These are phyloP conservation scores for Capsella bursapastoris DNA, from an alignment of 345 rosid species.

Conservation along the genomic window DNA sequence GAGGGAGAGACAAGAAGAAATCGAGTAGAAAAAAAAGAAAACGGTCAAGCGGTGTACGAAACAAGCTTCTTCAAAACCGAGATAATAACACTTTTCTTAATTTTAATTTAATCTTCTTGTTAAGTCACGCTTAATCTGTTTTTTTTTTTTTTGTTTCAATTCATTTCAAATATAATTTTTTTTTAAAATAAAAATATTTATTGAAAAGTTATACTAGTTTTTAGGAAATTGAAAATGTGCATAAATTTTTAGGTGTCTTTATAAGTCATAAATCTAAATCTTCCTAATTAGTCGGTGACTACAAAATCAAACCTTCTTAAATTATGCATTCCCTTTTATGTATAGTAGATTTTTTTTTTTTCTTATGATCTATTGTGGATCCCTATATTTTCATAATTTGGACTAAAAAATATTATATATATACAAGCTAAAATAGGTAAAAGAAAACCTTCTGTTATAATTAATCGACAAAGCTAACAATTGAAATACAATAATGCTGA, in stretches of 20 bases:
- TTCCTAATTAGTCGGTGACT: neutral
- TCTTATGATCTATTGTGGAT: neutral
- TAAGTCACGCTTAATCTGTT: slow-evolving; percentile 18
- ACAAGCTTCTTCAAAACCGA: slow-evolving; percentile 36
- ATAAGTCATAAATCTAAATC: neutral
- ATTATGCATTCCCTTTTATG: neutral
- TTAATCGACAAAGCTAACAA: neutral
- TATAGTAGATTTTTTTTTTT: neutral
- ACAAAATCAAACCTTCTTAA: slow-evolving; percentile 14
- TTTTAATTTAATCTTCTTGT: neutral
- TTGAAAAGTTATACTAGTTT: neutral
- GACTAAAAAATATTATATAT: neutral
- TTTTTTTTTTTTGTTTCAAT: neutral
- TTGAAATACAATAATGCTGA: neutral
- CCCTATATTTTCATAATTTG: too few species aligned
- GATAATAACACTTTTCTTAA: neutral
- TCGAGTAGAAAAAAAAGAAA: slow-evolving; percentile 7
- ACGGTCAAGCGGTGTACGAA: slow-evolving; percentile 48
- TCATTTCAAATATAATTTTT: neutral
- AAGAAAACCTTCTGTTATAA: neutral
- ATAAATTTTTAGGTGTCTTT: neutral
- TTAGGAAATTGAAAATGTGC: neutral
- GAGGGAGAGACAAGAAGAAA: slow-evolving; percentile 24
- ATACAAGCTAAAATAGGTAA: neutral
- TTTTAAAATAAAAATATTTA: neutral